phyloP scores from a whole-genome alignment of 129 eudicot species.

The Saposhnikovia divaricata region DNA sequence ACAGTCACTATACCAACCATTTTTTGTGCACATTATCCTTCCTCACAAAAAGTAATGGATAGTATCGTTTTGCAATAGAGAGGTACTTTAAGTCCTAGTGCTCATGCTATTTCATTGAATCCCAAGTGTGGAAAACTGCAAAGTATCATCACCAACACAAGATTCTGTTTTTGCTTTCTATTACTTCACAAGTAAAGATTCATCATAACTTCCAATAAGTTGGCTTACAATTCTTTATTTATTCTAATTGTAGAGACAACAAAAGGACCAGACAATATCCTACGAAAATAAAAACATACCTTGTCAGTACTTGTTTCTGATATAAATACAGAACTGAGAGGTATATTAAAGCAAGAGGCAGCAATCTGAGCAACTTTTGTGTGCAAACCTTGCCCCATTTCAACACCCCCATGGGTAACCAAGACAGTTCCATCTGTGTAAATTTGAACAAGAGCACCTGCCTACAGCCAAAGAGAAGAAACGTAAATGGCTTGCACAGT shows the following conservation, averaged over 20 bases:
- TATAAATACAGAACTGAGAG: slow-evolving; percentile 81
- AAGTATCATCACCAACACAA: not conserved
- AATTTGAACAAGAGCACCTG: slow-evolving; percentile 95
- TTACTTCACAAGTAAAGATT: not conserved
- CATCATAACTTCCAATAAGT: slow-evolving; percentile 3
- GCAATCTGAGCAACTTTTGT: slow-evolving; percentile 96
- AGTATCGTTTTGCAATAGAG: not conserved
- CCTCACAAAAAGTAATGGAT: not conserved
- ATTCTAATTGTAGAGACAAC: not conserved
- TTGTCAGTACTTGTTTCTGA: slow-evolving; percentile 99
- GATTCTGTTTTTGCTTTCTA: not conserved
- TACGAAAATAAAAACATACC: slow-evolving; percentile 28
- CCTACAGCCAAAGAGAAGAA: slow-evolving; percentile 36
- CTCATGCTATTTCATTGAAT: not conserved
- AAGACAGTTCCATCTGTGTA: slow-evolving; percentile 96
- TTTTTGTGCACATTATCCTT: not conserved
- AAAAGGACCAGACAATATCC: not conserved
- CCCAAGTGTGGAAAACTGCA: not conserved
- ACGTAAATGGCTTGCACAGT: not conserved
- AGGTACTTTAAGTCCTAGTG: not conserved
- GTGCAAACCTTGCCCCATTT: slow-evolving; percentile 99
- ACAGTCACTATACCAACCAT: not conserved
- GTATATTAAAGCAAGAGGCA: slow-evolving; percentile 81
- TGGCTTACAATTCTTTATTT: not conserved
- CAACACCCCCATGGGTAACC: slow-evolving; percentile 99